These are phyloP conservation scores for Dactylonectria macrodidyma DNA, from an alignment of 2,329 filamentous ascomycete genomes.

Conservation along the genomic window DNA sequence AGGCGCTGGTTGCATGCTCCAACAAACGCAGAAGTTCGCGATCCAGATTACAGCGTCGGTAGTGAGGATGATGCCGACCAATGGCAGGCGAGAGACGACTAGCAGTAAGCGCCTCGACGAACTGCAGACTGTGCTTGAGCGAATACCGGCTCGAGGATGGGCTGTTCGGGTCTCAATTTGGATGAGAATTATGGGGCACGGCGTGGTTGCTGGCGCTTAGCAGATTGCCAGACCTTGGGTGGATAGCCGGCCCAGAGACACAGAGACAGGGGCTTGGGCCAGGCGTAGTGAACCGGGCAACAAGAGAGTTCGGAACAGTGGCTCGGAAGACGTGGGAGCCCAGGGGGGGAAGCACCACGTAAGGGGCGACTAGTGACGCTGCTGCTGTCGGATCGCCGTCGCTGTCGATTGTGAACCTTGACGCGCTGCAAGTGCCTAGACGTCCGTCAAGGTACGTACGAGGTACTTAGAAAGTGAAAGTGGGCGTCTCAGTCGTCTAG, in stretches of 20 bases:
- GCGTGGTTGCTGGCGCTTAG: conserved; percentile 35
- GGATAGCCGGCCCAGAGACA: not conserved
- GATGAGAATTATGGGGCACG: conserved; percentile 41
- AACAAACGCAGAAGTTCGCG: conserved; percentile 40
- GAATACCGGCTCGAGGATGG: conserved; percentile 33
- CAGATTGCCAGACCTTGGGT: not conserved
- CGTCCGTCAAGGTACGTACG: not conserved
- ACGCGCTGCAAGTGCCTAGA: not conserved
- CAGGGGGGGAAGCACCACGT: not conserved
- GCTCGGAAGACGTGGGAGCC: conserved; percentile 10
- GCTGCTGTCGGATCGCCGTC: conserved; percentile 21
- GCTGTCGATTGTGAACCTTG: conserved; percentile 3
- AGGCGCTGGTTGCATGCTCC: conserved; percentile 44
- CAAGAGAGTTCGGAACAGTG: conserved; percentile 12
- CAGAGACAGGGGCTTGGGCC: conserved; percentile 5
- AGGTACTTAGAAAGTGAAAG: not conserved
- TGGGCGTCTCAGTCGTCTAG: conserved; percentile 9
- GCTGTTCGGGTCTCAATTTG: conserved; percentile 28
- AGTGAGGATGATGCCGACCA: conserved; percentile 32
- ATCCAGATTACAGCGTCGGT: conserved; percentile 37
- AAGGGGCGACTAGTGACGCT: conserved; percentile 29
- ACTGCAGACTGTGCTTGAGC: conserved; percentile 33
- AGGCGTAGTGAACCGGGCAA: conserved; percentile 11
- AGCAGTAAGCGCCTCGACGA: conserved; percentile 45
- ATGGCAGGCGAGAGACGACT: conserved; percentile 34